Percentiles rank a stretch among this genome's conserved stretches.
Evolutionary conservation across 306 rosid genomes (phyloP).

Genomic region (Sesbania bispinosa): DNA sequence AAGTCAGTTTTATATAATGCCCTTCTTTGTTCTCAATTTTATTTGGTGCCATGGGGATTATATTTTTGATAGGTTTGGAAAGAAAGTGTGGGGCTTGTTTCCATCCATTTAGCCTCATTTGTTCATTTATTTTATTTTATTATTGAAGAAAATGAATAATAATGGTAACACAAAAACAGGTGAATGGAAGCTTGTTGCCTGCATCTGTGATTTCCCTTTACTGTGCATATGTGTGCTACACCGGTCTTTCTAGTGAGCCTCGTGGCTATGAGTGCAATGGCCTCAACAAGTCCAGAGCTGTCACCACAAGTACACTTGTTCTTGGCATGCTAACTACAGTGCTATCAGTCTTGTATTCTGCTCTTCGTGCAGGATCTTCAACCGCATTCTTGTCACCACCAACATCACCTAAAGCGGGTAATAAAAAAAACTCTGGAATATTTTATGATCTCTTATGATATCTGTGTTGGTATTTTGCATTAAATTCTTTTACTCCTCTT

Average conservation of each 20-base stretch:
- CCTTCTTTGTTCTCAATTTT: background rate
- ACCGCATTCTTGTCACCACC: conserved; percentile 84
- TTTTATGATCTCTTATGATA: conserved; percentile 10
- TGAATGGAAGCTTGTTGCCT: conserved; percentile 94
- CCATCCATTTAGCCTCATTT: background rate
- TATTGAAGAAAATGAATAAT: background rate
- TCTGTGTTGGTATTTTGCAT: background rate
- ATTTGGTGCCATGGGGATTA: background rate
- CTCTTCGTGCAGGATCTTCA: conserved; percentile 96
- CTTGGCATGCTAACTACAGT: conserved; percentile 92
- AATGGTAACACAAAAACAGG: conserved; percentile 49
- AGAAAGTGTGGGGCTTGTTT: conserved; percentile 10
- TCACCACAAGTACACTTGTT: conserved; percentile 61
- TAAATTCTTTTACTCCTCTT: background rate
- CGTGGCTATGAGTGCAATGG: conserved; percentile 79
- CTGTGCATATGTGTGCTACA: conserved; percentile 86
- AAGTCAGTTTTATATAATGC: background rate
- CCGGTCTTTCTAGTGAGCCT: conserved; percentile 93
- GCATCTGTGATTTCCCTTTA: conserved; percentile 90
- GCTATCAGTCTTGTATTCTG: conserved; percentile 87
- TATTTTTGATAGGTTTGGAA: background rate
- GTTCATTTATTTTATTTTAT: background rate
- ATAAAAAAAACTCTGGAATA: conserved; percentile 16
- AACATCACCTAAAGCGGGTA: conserved; percentile 80
- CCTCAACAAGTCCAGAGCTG: conserved; percentile 70